Evolutionary conservation across 306 rosid species (phyloP).

Genomic region (Mimosa pudica): DNA sequence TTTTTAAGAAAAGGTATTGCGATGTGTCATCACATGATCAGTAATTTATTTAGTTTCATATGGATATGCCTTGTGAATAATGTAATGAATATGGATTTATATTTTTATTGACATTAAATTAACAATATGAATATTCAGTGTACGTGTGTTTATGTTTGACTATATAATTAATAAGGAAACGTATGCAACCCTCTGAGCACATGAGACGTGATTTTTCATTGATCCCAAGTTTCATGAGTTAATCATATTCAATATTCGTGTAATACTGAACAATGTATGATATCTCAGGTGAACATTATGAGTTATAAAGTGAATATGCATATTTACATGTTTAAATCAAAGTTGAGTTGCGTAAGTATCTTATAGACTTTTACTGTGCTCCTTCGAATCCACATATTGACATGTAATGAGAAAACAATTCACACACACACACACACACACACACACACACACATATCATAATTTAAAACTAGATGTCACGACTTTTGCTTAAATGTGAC

Average conservation of each 20-base stretch:
- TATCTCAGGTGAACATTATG: background rate
- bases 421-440: too few relatives aligned
- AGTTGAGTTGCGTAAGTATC: background rate
- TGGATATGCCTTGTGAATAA: background rate
- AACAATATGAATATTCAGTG: background rate
- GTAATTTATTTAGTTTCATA: background rate
- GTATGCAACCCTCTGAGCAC: background rate
- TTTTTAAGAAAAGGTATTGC: background rate
- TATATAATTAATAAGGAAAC: background rate
- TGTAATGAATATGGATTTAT: background rate
- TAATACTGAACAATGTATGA: background rate
- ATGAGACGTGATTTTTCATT: background rate
- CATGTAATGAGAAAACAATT: background rate
- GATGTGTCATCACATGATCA: constrained; percentile 6
- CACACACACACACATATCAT: background rate
- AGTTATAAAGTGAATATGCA: background rate
- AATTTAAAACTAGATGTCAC: background rate
- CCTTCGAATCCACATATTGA: background rate
- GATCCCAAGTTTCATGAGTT: background rate
- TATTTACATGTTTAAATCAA: background rate
- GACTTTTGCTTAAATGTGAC: background rate
- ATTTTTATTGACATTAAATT: too few relatives aligned
- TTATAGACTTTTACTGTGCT: background rate
- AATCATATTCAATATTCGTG: background rate
- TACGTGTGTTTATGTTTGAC: background rate